A percentile compares a stretch with the other conserved stretches of the same genome.
phyloP scores from a whole-genome alignment of 257 asterid species.

The Forsythia suspensa region DNA sequence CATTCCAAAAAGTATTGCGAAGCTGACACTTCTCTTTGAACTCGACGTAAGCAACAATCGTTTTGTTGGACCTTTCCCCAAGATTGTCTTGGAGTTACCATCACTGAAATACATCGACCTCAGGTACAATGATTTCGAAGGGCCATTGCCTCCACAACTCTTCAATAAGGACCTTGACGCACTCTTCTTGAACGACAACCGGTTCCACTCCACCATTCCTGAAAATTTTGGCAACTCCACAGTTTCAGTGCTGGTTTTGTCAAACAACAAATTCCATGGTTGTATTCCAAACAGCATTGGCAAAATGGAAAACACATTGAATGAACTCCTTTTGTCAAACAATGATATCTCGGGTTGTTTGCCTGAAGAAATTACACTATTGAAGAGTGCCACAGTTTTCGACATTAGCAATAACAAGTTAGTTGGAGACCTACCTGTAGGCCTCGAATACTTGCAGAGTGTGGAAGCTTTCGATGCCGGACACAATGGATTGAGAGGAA shows the following conservation, averaged over 20 bases:
- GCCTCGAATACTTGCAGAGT: slow-evolving; percentile 46
- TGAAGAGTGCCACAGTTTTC: slow-evolving; percentile 43
- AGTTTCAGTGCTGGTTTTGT: slow-evolving; percentile 59
- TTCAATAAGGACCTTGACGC: slow-evolving; percentile 61
- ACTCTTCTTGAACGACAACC: slow-evolving; percentile 60
- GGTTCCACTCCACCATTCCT: slow-evolving; percentile 53
- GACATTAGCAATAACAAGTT: slow-evolving; percentile 58
- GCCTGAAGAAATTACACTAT: slow-evolving; percentile 63
- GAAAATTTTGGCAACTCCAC: slow-evolving; percentile 73
- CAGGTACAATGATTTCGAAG: slow-evolving; percentile 80
- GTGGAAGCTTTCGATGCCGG: slow-evolving; percentile 41
- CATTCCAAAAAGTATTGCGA: slow-evolving; percentile 49
- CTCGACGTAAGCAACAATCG: slow-evolving; percentile 82
- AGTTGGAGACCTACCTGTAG: slow-evolving; percentile 56
- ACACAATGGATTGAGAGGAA: slow-evolving; percentile 49
- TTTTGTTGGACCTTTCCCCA: slow-evolving; percentile 69
- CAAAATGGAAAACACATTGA: slow-evolving; percentile 54
- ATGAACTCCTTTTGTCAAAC: slow-evolving; percentile 46
- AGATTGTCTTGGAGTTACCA: slow-evolving; percentile 47
- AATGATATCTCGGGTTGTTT: slow-evolving; percentile 72
- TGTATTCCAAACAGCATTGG: slow-evolving; percentile 78
- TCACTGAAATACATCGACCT: slow-evolving; percentile 61
- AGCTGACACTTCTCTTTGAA: slow-evolving; percentile 47
- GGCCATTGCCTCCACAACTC: slow-evolving; percentile 48
- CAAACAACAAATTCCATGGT: slow-evolving; percentile 57